phyloP scores from a whole-genome alignment of 1,139 yeast species.

The Kurtzmaniella quercitrusa region DNA sequence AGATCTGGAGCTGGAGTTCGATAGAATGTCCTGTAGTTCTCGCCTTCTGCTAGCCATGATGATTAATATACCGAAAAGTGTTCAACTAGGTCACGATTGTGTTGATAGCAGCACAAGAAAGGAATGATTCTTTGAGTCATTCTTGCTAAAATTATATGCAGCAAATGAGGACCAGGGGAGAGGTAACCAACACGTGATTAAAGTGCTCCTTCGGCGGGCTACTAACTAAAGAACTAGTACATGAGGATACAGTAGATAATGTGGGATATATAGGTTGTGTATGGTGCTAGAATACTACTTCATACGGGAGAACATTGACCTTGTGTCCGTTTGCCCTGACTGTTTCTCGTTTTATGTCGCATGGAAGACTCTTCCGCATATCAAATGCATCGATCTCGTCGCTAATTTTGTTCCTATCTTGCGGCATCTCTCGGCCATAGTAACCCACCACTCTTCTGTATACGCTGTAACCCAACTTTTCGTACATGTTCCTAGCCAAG shows the following conservation, averaged over 20 bases:
- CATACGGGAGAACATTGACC: conserved; percentile 58
- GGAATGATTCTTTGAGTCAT: background rate
- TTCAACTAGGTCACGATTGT: background rate
- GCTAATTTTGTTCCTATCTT: conserved; percentile 40
- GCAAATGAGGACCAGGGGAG: background rate
- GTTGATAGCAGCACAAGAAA: background rate
- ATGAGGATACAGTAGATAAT: too few species aligned
- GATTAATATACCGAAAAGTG: background rate
- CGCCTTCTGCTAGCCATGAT: background rate
- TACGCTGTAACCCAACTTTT: conserved; percentile 79
- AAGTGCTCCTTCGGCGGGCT: background rate
- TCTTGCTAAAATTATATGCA: background rate
- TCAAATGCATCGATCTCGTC: conserved; percentile 87
- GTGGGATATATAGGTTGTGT: too few species aligned
- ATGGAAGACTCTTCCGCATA: conserved; percentile 63
- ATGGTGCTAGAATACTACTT: conserved; percentile 38
- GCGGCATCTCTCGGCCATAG: conserved; percentile 54
- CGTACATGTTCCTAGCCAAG: conserved; percentile 78
- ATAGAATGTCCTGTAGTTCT: conserved; percentile 15
- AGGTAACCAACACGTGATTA: background rate
- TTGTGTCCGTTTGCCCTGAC: conserved; percentile 56
- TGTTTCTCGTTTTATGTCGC: conserved; percentile 49
- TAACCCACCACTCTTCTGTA: conserved; percentile 89
- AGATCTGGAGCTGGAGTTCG: conserved; percentile 31
- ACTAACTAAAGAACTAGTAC: background rate